Evolutionary conservation across 768 basidiomycete genomes (phyloP).

Genomic region (Serendipita sp.): DNA sequence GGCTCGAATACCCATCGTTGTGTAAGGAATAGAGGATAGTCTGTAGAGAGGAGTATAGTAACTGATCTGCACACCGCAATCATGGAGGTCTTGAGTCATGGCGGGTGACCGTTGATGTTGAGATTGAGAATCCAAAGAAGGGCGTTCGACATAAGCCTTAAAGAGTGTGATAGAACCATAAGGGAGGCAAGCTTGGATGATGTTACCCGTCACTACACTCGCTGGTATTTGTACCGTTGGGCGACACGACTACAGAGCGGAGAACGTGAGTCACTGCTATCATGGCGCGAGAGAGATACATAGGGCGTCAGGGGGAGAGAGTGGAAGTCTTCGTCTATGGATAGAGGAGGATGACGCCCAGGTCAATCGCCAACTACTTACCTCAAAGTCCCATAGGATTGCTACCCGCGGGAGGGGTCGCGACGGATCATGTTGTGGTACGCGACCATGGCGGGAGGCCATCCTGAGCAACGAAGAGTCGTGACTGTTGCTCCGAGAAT

Average conservation of each 20-base stretch:
- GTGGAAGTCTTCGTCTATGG: background rate
- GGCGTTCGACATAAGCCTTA: background rate
- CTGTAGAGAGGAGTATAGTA: background rate
- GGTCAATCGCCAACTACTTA: background rate
- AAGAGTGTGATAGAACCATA: slow-evolving; percentile 2
- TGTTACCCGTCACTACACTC: background rate
- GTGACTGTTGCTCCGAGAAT: background rate
- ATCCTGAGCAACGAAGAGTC: background rate
- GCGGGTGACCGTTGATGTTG: background rate
- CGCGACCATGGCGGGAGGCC: background rate
- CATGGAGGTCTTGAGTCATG: background rate
- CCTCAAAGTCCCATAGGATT: slow-evolving; percentile 1
- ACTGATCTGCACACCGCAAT: background rate
- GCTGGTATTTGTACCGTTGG: background rate
- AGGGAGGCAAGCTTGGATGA: background rate
- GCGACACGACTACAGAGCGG: background rate
- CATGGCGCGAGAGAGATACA: background rate
- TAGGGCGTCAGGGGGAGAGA: background rate
- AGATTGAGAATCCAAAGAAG: background rate
- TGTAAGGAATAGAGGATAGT: background rate
- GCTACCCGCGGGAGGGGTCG: background rate
- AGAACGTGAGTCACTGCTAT: background rate
- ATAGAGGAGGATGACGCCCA: background rate
- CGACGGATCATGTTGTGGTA: background rate
- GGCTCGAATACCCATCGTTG: background rate